Evolutionary conservation across 192 early-diverging fungal genomes (phyloP).

Genomic region (Linnemannia elongata): DNA sequence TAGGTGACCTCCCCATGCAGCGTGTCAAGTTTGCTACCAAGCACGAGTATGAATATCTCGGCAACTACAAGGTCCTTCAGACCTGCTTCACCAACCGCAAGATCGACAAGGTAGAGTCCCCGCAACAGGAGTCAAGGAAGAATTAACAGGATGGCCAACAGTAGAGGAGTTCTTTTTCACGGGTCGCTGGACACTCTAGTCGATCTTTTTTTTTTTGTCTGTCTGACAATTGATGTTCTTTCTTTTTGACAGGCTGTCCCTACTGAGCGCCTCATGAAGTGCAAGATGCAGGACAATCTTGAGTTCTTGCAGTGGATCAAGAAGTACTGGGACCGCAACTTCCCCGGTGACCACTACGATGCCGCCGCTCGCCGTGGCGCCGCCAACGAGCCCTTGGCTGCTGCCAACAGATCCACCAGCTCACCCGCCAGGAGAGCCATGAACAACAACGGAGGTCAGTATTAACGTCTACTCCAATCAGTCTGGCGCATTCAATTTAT

Average conservation of each 20-base stretch:
- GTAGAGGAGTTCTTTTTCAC: neutral
- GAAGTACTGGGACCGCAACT: constrained; percentile 92
- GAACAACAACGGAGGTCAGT: constrained; percentile 61
- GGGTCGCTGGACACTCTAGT: neutral
- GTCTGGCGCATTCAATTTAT: neutral
- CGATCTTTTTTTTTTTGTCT: constrained; percentile 8
- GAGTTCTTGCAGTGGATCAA: constrained; percentile 98
- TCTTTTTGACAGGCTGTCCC: constrained; percentile 75
- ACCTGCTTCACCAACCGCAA: constrained; percentile 89
- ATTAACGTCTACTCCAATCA: neutral
- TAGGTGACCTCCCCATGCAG: constrained; percentile 82
- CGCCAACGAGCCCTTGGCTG: constrained; percentile 51
- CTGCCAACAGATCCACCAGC: constrained; percentile 57
- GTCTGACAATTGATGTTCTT: neutral
- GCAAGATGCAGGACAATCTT: constrained; percentile 98
- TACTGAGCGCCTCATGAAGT: constrained; percentile 91
- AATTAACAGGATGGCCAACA: neutral
- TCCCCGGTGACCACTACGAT: constrained; percentile 88
- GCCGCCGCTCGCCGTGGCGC: constrained; percentile 76
- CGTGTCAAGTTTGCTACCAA: constrained; percentile 97
- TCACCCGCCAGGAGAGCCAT: constrained; percentile 55
- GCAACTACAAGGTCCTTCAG: constrained; percentile 97
- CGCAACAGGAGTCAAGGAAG: constrained; percentile 7
- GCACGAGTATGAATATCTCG: constrained; percentile 96
- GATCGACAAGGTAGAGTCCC: constrained; percentile 83